Percentiles rank a stretch among this genome's conserved stretches.
Evolutionary conservation across 352 stramenopile genomes (phyloP).

Genomic region (Thraustochytrium striatum): DNA sequence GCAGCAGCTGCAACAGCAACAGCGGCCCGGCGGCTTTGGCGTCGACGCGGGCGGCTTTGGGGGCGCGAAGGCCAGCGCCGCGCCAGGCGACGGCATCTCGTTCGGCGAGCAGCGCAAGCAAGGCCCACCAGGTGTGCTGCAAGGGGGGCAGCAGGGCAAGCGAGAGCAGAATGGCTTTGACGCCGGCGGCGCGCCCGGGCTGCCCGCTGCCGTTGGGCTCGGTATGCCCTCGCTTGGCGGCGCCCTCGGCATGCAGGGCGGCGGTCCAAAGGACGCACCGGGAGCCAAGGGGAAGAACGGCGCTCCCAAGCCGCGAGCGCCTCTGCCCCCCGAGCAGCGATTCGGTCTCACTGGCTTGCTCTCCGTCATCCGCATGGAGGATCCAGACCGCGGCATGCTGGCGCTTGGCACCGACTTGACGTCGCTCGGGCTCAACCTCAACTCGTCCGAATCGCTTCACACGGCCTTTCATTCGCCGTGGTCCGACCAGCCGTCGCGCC

Average conservation of each 20-base stretch:
- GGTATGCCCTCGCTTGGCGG: not conserved
- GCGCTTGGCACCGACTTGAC: conserved; percentile 73
- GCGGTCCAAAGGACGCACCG: not conserved
- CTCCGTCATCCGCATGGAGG: conserved; percentile 77
- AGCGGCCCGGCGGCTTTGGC: too few relatives aligned
- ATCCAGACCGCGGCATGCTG: conserved; percentile 72
- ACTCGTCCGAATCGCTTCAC: conserved; percentile 73
- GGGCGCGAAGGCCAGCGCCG: too few relatives aligned
- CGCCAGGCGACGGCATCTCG: too few relatives aligned
- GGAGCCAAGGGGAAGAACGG: not conserved
- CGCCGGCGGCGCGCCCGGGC: not conserved
- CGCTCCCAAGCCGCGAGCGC: not conserved
- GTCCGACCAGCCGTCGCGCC: conserved; percentile 63
- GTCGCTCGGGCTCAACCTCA: conserved; percentile 75
- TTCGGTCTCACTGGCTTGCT: conserved; percentile 75
- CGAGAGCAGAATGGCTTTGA: too few relatives aligned
- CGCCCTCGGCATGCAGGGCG: not conserved
- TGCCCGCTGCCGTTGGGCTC: not conserved
- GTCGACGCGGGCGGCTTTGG: not conserved
- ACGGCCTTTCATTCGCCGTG: conserved; percentile 73
- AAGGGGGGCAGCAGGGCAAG: too few relatives aligned
- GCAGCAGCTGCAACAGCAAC: too few relatives aligned
- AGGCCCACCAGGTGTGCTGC: conserved; percentile 4
- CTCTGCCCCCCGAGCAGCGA: conserved; percentile 44
- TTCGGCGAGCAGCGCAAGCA: not conserved